phyloP scores from a whole-genome alignment of 2,329 filamentous ascomycete species.

The Tetracladium maxilliforme region DNA sequence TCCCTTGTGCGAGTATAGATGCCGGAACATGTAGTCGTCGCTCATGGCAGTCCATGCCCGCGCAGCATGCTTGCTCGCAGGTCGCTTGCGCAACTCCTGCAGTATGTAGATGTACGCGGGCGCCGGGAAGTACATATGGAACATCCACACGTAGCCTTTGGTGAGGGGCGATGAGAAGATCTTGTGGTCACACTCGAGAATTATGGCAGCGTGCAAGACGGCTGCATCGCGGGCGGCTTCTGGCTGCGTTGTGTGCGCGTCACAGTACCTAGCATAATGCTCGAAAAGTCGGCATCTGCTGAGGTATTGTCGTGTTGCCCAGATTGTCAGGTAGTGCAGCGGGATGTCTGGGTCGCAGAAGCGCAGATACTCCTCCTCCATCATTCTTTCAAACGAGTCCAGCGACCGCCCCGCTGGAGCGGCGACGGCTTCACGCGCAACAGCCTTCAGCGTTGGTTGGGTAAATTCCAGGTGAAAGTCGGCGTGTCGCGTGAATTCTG shows the following conservation, averaged over 20 bases:
- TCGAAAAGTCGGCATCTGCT: constrained; percentile 15
- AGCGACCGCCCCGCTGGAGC: no score
- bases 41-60: constrained; percentile 14
- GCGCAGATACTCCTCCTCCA: constrained; percentile 23
- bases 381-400: constrained; percentile 18
- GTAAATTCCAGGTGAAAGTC: constrained; percentile 10
- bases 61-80: constrained; percentile 12
- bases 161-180: constrained; percentile 12
- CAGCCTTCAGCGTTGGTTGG: constrained; percentile 6
- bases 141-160: constrained; percentile 17
- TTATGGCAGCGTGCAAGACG: constrained; percentile 17
- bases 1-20: constrained; percentile 11
- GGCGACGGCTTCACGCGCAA: no score
- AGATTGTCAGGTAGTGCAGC: constrained; percentile 16
- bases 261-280: constrained; percentile 14
- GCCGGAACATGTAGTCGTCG: constrained; percentile 11
- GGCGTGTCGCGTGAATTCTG: constrained; percentile 19
- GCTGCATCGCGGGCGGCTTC: constrained; percentile 14
- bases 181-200: constrained; percentile 17
- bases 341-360: constrained; percentile 25
- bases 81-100: constrained; percentile 15
- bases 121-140: constrained; percentile 16
- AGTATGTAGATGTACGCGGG: constrained; percentile 18
- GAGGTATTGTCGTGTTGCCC: constrained; percentile 4
- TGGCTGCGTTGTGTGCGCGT: constrained; percentile 11